phyloP scores from a whole-genome alignment of 2,329 filamentous ascomycete genomes.

The Pseudopithomyces chartarum region DNA sequence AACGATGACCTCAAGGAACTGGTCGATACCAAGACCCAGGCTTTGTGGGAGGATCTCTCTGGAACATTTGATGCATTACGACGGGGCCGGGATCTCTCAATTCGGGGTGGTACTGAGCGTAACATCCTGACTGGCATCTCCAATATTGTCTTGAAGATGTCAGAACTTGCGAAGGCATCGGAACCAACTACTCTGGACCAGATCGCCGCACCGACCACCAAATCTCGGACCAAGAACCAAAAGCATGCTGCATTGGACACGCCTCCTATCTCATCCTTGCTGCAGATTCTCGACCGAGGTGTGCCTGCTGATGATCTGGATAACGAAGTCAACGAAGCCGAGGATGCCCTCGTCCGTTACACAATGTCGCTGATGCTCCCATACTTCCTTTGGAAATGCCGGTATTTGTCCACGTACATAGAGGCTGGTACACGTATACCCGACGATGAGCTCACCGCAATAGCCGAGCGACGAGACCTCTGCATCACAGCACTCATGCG shows the following conservation, averaged over 20 bases:
- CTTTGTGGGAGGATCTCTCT: constrained; percentile 84
- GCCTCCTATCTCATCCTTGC: constrained; percentile 70
- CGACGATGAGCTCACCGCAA: constrained; percentile 63
- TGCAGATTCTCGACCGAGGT: constrained; percentile 75
- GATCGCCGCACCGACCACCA: constrained; percentile 50
- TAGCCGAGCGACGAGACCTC: constrained; percentile 56
- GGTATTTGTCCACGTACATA: constrained; percentile 50
- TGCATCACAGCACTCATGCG: constrained; percentile 56
- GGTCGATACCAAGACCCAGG: constrained; percentile 77
- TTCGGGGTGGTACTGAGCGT: constrained; percentile 70
- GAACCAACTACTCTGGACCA: constrained; percentile 77
- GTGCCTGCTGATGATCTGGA: constrained; percentile 67
- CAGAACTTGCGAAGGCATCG: constrained; percentile 78
- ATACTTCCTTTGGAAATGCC: constrained; percentile 95
- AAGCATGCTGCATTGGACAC: constrained; percentile 33
- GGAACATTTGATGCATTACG: constrained; percentile 73
- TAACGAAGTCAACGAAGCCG: constrained; percentile 73
- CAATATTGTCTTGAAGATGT: constrained; percentile 77
- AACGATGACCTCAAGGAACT: constrained; percentile 89
- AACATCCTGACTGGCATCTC: constrained; percentile 71
- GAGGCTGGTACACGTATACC: constrained; percentile 54
- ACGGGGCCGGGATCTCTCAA: constrained; percentile 72
- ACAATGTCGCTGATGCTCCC: constrained; percentile 79
- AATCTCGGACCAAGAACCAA: constrained; percentile 29
- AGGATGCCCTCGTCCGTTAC: constrained; percentile 77